These are phyloP conservation scores for Talaromyces thailandensis DNA, from an alignment of 495 filamentous ascomycete species.

Conservation along the genomic window DNA sequence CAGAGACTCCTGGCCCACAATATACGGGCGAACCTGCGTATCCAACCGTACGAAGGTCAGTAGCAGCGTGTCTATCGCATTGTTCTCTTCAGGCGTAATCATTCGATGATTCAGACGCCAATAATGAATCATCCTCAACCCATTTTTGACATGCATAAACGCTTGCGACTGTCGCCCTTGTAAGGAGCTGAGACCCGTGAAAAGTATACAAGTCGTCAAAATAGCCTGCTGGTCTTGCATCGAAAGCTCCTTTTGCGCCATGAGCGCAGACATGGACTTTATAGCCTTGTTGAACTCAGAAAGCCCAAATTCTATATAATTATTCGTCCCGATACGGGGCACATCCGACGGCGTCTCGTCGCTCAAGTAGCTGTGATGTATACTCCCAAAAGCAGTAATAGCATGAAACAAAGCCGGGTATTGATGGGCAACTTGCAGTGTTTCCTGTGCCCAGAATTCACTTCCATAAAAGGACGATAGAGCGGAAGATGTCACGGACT, in stretches of 20 bases:
- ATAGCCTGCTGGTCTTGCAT: background rate
- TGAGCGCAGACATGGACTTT: background rate
- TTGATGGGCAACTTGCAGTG: conserved; percentile 1
- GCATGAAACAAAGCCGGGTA: conserved; percentile 6
- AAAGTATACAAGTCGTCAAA: conserved; percentile 6
- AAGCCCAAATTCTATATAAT: background rate
- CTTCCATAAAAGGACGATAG: background rate
- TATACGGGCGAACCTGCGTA: conserved; percentile 4
- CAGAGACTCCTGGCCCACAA: conserved; percentile 1
- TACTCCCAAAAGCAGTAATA: conserved; percentile 3
- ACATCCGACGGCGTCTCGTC: background rate
- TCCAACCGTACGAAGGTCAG: background rate
- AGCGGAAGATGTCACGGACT: background rate
- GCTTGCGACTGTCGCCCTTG: conserved; percentile 3
- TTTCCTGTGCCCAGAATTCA: background rate
- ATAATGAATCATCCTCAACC: conserved; percentile 4
- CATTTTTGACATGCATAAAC: conserved; percentile 6
- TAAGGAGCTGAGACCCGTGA: background rate
- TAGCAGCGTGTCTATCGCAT: background rate
- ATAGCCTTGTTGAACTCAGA: conserved; percentile 5
- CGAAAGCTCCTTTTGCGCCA: background rate
- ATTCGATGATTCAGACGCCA: background rate
- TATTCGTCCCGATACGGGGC: background rate
- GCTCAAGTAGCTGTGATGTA: conserved; percentile 3
- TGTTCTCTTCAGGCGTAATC: background rate